Evolutionary conservation across 768 basidiomycete species (phyloP), one percentile per base, ranked within the genome.

Genomic region (Lactarius evosmus): DNA sequence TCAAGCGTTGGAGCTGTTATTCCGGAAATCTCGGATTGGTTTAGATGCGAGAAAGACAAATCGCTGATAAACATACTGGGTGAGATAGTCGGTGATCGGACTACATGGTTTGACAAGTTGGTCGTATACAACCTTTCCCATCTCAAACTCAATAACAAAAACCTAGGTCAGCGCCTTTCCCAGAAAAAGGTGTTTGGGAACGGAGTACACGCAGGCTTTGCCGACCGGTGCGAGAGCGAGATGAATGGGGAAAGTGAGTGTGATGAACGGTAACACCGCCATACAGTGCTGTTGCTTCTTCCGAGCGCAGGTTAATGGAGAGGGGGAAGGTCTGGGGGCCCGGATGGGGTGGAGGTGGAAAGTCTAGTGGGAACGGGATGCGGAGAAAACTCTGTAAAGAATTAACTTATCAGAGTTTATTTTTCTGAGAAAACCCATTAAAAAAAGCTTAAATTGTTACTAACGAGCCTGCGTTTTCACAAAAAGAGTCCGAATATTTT

Each of bases 221-320:
- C 98, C 96, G 0, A 96, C 96, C 0, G 95, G 95, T 1, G 95
- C 95, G 25, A 89, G 85, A 0, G 94, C 95, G 0, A 95, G 96
- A 93, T 16, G 93, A 93, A 76, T 97, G 93, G 62, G 90, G 91
- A 77, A 98, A 99, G 83, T 91, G 34, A 78, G 88, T 46, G 83
- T 83, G 64, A 85, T 88, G 76, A 83, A 97, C 3, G 85, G 86
- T n/a, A 27, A 87, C 76, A 30, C 73, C 77, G 25, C 74, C 72
- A 2, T 61, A 63, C 2, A 57, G 53, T 1, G 70, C 59, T 14
- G 56, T 67, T 5, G 65, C 71, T 34, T 70, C 67, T 14, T 68
- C 67, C 5, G 67, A 62, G 22, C 53, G 50, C 33, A 57, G 40
- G 30, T 58, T 64, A 7, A 55, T 19, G 7, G 66, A 51, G 41